Conservation (phyloP, 1,284 basidiomycete species). For the Tetrapyrgos nigripes region DNA sequence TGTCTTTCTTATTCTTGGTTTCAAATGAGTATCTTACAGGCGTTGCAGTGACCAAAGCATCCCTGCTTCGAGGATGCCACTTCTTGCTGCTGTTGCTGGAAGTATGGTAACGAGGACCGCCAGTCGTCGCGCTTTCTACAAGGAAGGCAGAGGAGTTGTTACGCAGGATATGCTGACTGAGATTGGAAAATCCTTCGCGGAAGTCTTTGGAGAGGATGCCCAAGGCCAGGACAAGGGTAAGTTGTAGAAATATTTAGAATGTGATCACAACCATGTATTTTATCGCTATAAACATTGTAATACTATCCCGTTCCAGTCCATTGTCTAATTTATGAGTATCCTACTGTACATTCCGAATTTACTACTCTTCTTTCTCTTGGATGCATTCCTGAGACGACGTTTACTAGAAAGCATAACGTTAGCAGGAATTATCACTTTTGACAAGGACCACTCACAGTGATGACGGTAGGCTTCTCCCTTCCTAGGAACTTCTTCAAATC, state of each 20-base stretch:
- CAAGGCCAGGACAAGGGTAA: constrained; percentile 46
- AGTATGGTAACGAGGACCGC: constrained; percentile 88
- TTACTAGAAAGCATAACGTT: not conserved
- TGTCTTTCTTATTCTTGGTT: constrained; percentile 24
- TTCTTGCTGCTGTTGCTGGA: constrained; percentile 89
- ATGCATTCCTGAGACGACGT: not conserved
- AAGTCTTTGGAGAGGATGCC: constrained; percentile 68
- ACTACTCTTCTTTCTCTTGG: too few relatives aligned
- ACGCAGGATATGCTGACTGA: constrained; percentile 90
- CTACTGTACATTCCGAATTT: too few relatives aligned
- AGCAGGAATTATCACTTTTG: not conserved
- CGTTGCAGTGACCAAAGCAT: constrained; percentile 52
- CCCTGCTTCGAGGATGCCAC: constrained; percentile 69
- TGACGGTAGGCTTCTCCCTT: constrained; percentile 92
- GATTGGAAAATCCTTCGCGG: constrained; percentile 76
- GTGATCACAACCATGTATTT: not conserved
- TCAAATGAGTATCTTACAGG: constrained; percentile 8
- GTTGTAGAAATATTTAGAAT: constrained; percentile 29
- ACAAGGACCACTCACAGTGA: constrained; percentile 72
- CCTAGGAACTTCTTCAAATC: constrained; percentile 89
- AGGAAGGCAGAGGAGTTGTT: constrained; percentile 83
- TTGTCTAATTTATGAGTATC: not conserved
- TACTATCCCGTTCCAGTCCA: not conserved
- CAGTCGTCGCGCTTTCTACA: constrained; percentile 77
- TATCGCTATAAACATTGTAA: not conserved